Percentiles rank a stretch among this genome's conserved stretches.
These are phyloP conservation scores for Plantago major DNA, from an alignment of 257 asterid genomes.

Conservation along the genomic window DNA sequence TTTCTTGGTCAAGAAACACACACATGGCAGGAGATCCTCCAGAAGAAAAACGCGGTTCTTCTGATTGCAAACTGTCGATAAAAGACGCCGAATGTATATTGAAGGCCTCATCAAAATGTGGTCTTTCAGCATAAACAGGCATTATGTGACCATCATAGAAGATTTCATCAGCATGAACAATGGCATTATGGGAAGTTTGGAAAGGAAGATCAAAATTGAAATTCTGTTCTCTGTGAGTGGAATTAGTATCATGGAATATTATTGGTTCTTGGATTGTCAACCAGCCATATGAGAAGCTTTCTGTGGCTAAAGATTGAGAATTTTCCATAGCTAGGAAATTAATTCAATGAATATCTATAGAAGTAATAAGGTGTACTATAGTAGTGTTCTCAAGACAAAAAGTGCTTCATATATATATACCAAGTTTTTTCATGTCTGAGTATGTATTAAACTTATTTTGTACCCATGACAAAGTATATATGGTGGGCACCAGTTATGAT, in stretches of 20 bases:
- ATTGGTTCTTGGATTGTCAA: slow-evolving; percentile 29
- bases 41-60: background rate
- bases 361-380: background rate
- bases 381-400: background rate
- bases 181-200: slow-evolving; percentile 22
- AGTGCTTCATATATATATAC: background rate
- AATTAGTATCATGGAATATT: slow-evolving; percentile 2
- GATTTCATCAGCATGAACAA: slow-evolving; percentile 57
- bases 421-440: too few species aligned
- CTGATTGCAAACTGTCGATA: background rate
- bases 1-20: background rate
- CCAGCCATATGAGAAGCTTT: slow-evolving; percentile 71
- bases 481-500: too few species aligned
- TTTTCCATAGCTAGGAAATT: slow-evolving; percentile 37
- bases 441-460: too few species aligned
- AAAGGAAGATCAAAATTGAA: slow-evolving; percentile 46
- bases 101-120: slow-evolving; percentile 16
- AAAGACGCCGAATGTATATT: slow-evolving; percentile 5
- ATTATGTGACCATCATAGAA: slow-evolving; percentile 50
- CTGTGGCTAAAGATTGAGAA: slow-evolving; percentile 48
- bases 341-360: background rate
- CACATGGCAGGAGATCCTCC: background rate
- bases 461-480: too few species aligned
- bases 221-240: slow-evolving; percentile 27
- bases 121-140: slow-evolving; percentile 28